Base-by-base conservation (phyloP, 2,329 filamentous ascomycete species). In the Cryoendolithus antarcticus region DNA sequence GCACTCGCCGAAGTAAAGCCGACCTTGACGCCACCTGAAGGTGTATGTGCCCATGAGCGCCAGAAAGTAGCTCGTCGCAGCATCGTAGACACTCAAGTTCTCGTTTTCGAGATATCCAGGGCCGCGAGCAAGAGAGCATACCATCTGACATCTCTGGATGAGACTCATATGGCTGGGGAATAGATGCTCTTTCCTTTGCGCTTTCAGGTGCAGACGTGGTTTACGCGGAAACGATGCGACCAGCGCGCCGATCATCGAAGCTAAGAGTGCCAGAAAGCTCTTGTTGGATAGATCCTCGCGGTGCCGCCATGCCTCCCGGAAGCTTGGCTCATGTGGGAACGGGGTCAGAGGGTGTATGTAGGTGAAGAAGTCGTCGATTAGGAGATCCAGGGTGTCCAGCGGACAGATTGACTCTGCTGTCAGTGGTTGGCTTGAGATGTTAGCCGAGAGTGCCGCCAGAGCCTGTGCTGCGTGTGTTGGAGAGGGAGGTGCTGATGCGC, bases 291-390 rank as follows among this genome's bases (percentile, higher is more conserved):
- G 67, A 54, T 86, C 81, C 52, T 82, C 74, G 28, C 82, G 70
- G 39, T 71, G 70, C 6, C 69, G 69, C 57, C 85, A 82, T 1
- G 76, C 76, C 44, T 76, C 71, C 13, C 81, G 72, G 57, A 88
- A 86, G 3, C 80, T 82, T 0, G 81, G 80, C 54, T 86, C 80
- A 57, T 88, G 82, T 0, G 82, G 82, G 41, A 88, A 86, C 0
- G 82, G 82, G 42, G 74, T 75, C 6, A 88, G 69, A 1, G 82
- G 82, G 50, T 86, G 80, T 38, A 86, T 80, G 56, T 86, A 86
- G 12, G 79, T 85, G 61, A 86, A 88, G 68, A 84, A 88, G 62
- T 88, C 82, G 56, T 86, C 80, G 41, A 88, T 73, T 10, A 86
- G 67, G 2, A 80, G 69, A 50, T 80, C 71, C 38, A 88, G 63